A percentile compares a stretch with the other conserved stretches of the same genome.
Conservation (phyloP, 2,329 filamentous ascomycete genomes). For the Fusarium chaquense region DNA sequence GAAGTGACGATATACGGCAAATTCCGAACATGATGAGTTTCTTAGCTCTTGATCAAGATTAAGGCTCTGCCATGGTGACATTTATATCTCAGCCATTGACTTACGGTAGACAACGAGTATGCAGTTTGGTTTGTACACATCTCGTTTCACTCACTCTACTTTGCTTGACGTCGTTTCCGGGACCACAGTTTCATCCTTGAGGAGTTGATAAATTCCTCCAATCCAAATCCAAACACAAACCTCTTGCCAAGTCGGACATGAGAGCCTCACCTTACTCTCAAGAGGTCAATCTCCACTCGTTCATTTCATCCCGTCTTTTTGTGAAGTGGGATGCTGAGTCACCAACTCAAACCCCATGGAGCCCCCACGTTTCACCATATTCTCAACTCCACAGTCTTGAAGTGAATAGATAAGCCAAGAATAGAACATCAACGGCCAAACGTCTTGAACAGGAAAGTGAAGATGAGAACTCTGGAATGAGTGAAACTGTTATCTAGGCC, state of each 20-base stretch:
- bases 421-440: not conserved
- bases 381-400: not conserved
- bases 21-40: not conserved
- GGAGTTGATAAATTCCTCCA: not conserved
- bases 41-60: not conserved
- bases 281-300: not conserved
- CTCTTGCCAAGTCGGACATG: not conserved
- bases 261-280: not conserved
- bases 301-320: not conserved
- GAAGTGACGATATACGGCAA: too few relatives aligned
- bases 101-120: not conserved
- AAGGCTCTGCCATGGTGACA: not conserved
- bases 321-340: not conserved
- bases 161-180: not conserved
- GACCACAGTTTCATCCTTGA: not conserved
- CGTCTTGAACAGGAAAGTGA: not conserved
- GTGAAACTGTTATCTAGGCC: not conserved
- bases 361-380: constrained; percentile 1
- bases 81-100: not conserved
- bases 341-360: not conserved
- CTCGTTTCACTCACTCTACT: not conserved
- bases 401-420: not conserved
- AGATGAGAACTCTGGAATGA: not conserved
- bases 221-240: not conserved
- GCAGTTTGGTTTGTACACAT: not conserved